Evolutionary conservation across 139 green algal species (phyloP), one percentile per base, ranked within the genome.

Genomic region (Penium margaritaceum): DNA sequence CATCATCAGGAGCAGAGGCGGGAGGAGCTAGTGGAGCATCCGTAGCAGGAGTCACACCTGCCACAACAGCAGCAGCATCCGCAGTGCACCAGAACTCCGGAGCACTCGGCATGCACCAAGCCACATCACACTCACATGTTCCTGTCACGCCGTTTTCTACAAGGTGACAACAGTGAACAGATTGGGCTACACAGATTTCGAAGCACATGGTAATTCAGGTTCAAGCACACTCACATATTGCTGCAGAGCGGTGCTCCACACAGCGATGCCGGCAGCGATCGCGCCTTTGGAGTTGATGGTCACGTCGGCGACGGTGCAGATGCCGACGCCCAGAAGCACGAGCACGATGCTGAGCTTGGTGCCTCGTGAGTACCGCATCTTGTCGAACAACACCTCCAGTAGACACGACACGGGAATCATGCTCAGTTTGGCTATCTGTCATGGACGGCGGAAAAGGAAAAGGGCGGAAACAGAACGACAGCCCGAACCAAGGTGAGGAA

Each of bases 321-420:
- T 65, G 61, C 21, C 91, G 0, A 96, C 91, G 15, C 91, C 91
- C 1, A 70, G 1, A 1, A 95, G 70, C 12, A 96, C 91, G 0
- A 89, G 57, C 6, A 90, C 1, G 5, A 96, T 90, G 12, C 81
- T 85, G 0, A 70, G 63, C 36, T 76, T 53, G 6, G 90, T 67
- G 7, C 86, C 79, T 2, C 75, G 63, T 0, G 70, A 33, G 0
- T 86, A 89, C 70, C 93, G 90, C 61, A 81, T 46, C 32, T 84
- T 80, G 21, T 85, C 78, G 57, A 95, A 95, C n/a, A 91, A 70
- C 12, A 72, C 55, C 82, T 96, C 91, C 68, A 96, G 77, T 3
- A 94, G 17, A 71, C 89, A 94, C 5, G 92, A 87, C 53, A 92
- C 96, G 1, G 91, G 91, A 70, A 96, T 95, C 80, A 96, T 96